These are phyloP conservation scores for Venturia aucupariae DNA, from an alignment of 2,329 filamentous ascomycete genomes.

Conservation along the genomic window DNA sequence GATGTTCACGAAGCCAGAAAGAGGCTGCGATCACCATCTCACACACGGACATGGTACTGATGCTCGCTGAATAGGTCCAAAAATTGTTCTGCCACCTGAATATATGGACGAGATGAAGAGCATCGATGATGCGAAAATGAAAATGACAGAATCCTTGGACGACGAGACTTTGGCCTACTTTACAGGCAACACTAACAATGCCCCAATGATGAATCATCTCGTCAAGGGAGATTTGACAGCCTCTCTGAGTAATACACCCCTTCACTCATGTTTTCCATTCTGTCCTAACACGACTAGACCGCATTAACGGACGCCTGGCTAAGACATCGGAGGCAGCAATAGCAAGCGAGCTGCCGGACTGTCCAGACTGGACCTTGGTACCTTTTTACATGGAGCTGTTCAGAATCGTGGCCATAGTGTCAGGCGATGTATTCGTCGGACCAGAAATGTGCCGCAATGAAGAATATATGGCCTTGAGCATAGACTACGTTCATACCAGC, in stretches of 20 bases:
- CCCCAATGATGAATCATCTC: background rate
- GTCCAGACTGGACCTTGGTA: constrained; percentile 13
- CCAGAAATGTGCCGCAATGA: constrained; percentile 9
- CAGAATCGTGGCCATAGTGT: background rate
- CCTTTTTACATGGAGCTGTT: background rate
- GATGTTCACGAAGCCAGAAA: too few species aligned
- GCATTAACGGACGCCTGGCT: background rate
- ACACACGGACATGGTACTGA: too few species aligned
- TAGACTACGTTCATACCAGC: background rate
- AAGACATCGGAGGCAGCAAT: background rate
- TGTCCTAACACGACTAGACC: background rate
- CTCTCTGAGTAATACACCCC: background rate
- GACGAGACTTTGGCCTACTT: too few species aligned
- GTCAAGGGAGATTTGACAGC: background rate
- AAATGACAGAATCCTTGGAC: too few species aligned
- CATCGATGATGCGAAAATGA: too few species aligned
- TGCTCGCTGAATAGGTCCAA: background rate
- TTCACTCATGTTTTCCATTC: background rate
- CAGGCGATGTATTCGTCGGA: constrained; percentile 11
- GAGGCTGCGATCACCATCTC: too few species aligned
- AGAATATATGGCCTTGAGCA: background rate
- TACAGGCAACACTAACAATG: background rate
- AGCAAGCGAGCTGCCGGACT: background rate
- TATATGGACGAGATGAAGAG: background rate
- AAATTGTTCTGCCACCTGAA: background rate